Evolutionary conservation across 805 yeast genomes (phyloP), one percentile per base, ranked within the genome.

Genomic region (Komagataella pastoris): DNA sequence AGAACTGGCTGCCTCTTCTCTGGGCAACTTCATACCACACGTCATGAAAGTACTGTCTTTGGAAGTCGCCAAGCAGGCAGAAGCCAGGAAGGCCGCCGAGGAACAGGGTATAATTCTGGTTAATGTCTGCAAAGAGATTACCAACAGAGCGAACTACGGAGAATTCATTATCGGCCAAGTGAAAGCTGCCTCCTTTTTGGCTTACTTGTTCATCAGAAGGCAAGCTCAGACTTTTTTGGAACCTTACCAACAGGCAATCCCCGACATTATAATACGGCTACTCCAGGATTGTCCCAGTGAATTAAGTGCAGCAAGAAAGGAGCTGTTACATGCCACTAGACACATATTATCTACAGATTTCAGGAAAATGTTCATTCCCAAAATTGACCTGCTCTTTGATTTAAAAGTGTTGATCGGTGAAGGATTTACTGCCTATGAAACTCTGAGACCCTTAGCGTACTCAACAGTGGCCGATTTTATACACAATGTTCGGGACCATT

Each of bases 211-310:
- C 57, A 82, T 95, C 46, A 77, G 98, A 54, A 88, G 95, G 17
- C 85, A 82, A 60, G 81, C 95, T 2, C 77, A 80, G 43, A 81
- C 80, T 45, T 73, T 84, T 51, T 65, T 85, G 54, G 74, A 74
- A 54, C 75, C 78, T 53, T 77, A 80, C 57, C 77, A 81, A 44
- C 70, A 70, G 4, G 74, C 78, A 45, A 88, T 93, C 7, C 99
- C 99, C 0, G 95, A 87, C 54, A 77, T 90, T 52, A 86, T 93
- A 45, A 77, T 90, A 51, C 73, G 98, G 56, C 69, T 93, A 45
- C 69, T 93, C 45, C 96, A 90, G 65, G 98, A 95, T 64, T 93
- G 98, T 64, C 99, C 99, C 2, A 82, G 93, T 17, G 98, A 91
- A 61, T 71, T 88, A 49, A 85, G 95, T 3, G 82, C 89, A 3